phyloP scores from a whole-genome alignment of 441 rosid species.

The Eutrema salsugineum region DNA sequence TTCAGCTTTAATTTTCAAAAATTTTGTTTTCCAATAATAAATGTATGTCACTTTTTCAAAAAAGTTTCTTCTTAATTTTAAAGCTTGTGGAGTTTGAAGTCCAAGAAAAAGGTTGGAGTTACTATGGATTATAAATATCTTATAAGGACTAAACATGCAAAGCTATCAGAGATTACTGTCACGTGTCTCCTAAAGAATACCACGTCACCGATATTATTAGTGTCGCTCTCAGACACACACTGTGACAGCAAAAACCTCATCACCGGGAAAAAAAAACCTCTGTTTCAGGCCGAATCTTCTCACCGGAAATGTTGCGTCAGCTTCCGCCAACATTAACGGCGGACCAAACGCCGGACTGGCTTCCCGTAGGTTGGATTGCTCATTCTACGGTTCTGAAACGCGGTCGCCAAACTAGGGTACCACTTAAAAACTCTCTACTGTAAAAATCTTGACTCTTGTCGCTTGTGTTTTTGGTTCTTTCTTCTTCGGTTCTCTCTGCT shows the following conservation, averaged over 20 bases:
- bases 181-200: neutral
- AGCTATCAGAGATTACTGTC: neutral
- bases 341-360: constrained; percentile 38
- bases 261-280: neutral
- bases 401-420: constrained; percentile 53
- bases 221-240: constrained; percentile 2
- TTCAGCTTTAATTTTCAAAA: too few species aligned
- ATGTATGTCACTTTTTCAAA: too few species aligned
- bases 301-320: constrained; percentile 24
- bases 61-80: too few species aligned
- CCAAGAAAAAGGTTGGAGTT: neutral
- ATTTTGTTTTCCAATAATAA: too few species aligned
- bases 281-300: neutral
- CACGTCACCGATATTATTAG: neutral
- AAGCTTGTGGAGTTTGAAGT: too few species aligned
- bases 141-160: constrained; percentile 4
- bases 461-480: neutral
- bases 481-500: neutral
- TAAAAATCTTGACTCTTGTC: neutral
- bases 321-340: constrained; percentile 28
- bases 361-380: constrained; percentile 54
- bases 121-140: neutral
- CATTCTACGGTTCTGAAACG: constrained; percentile 40
- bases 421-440: neutral
- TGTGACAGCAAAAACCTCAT: neutral